Percentiles rank a stretch among this genome's conserved stretches.
Conservation (phyloP, 371 early-diverging fungal species). For the Lichtheimia ornata region DNA sequence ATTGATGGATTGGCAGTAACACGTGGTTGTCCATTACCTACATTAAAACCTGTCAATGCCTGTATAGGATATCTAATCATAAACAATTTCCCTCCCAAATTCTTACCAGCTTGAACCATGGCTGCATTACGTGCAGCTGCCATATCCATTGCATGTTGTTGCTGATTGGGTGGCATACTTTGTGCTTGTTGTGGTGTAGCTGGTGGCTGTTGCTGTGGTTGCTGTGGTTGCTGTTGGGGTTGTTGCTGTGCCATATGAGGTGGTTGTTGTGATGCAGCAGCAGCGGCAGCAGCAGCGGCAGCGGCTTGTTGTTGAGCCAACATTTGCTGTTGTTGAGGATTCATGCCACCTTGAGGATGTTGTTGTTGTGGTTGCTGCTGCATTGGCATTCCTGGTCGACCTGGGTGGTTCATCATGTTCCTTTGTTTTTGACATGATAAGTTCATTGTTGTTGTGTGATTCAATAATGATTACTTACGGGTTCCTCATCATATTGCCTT, state of each 20-base stretch:
- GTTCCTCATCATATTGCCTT: constrained; percentile 26
- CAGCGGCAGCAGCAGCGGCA: too few species aligned
- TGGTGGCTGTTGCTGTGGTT: constrained; percentile 4
- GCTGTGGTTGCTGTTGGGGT: constrained; percentile 9
- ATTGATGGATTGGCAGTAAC: constrained; percentile 21
- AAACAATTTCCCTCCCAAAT: too few species aligned
- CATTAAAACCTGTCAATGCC: too few species aligned
- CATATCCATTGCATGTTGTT: constrained; percentile 24
- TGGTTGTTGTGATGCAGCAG: constrained; percentile 5
- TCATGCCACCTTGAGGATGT: constrained; percentile 12
- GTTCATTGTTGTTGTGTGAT: too few species aligned
- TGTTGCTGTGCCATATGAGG: constrained; percentile 10
- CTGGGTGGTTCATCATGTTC: constrained; percentile 26
- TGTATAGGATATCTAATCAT: too few species aligned
- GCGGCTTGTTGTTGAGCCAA: constrained; percentile 4
- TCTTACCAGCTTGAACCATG: constrained; percentile 26
- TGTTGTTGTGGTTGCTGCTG: constrained; percentile 24
- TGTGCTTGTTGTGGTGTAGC: too few species aligned
- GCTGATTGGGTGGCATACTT: constrained; percentile 2
- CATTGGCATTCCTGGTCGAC: constrained; percentile 28
- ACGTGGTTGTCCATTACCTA: constrained; percentile 29
- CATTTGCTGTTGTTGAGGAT: constrained; percentile 4
- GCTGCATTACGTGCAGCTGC: constrained; percentile 17
- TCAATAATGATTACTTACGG: constrained; percentile 26
- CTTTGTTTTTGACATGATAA: background rate